Evolutionary conservation across 2,329 filamentous ascomycete species (phyloP).

Genomic region (Xylariaceae sp.): DNA sequence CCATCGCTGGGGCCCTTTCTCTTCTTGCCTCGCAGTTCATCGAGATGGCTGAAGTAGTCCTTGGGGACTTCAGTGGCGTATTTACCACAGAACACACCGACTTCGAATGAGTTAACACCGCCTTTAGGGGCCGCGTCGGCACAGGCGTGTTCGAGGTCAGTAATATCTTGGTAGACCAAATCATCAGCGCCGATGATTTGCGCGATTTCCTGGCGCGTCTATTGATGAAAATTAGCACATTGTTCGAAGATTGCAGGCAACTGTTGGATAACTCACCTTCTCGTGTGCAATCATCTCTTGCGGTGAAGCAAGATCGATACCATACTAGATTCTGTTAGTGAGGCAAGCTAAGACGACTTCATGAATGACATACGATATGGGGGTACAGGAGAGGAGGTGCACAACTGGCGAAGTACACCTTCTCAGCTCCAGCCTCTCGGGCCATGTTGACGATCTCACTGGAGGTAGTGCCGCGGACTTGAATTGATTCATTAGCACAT

Average conservation of each 20-base stretch:
- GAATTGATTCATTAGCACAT: background rate
- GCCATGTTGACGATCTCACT: conserved; percentile 80
- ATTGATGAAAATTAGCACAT: background rate
- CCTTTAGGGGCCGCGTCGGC: conserved; percentile 54
- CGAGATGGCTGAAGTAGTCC: conserved; percentile 77
- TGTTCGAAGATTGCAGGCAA: too few species aligned
- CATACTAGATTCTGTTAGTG: conserved; percentile 20
- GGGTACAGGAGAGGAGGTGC: conserved; percentile 77
- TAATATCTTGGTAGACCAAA: conserved; percentile 71
- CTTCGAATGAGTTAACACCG: conserved; percentile 65
- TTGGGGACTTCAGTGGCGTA: conserved; percentile 77
- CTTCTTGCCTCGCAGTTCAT: conserved; percentile 64
- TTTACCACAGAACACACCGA: conserved; percentile 85
- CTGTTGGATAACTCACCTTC: conserved; percentile 38
- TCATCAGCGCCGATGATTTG: conserved; percentile 61
- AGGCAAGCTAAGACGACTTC: background rate
- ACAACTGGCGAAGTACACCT: conserved; percentile 78
- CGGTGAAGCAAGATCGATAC: conserved; percentile 66
- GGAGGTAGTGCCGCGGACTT: conserved; percentile 75
- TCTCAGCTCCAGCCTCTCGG: conserved; percentile 72
- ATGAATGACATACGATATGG: conserved; percentile 63
- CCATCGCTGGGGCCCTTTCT: conserved; percentile 41
- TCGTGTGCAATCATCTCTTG: conserved; percentile 67
- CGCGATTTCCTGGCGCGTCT: conserved; percentile 36
- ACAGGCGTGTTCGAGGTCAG: conserved; percentile 76